phyloP scores from a whole-genome alignment of 1,139 yeast species.

The Meyerozyma athensensis region DNA sequence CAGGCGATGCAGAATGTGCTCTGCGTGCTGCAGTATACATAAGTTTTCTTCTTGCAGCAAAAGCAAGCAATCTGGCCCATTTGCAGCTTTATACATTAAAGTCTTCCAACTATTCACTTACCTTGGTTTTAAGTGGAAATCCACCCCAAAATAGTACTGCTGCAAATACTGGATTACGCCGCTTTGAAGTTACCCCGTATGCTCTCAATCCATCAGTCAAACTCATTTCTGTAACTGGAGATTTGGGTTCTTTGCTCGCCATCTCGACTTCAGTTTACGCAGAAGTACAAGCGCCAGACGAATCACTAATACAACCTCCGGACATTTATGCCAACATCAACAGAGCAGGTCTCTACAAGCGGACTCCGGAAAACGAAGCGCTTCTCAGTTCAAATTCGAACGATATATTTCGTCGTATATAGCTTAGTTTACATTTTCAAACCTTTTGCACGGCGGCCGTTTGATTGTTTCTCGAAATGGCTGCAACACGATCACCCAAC shows the following conservation, averaged over 20 bases:
- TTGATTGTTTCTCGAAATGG: slow-evolving; percentile 57
- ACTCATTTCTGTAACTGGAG: neutral
- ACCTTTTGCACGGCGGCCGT: slow-evolving; percentile 13
- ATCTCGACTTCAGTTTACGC: neutral
- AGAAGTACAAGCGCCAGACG: neutral
- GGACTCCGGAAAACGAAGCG: neutral
- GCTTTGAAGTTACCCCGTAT: neutral
- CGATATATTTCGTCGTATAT: slow-evolving; percentile 1
- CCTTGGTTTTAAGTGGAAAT: slow-evolving; percentile 6
- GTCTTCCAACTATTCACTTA: slow-evolving; percentile 23
- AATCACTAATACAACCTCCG: neutral
- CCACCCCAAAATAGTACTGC: neutral
- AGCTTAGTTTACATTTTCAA: neutral
- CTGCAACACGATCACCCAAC: slow-evolving; percentile 89
- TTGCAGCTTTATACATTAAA: slow-evolving; percentile 25
- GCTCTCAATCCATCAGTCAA: neutral
- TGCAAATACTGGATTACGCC: neutral
- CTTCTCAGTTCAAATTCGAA: slow-evolving; percentile 3
- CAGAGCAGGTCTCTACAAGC: slow-evolving; percentile 3
- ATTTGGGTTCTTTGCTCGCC: neutral
- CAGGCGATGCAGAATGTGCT: slow-evolving; percentile 20
- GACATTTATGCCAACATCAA: slow-evolving; percentile 1
- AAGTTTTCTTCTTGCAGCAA: slow-evolving; percentile 19
- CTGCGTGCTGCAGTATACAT: slow-evolving; percentile 22
- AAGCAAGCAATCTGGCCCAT: slow-evolving; percentile 21